Conservation (phyloP, 1,284 basidiomycete species). For the Golubevia sp. region DNA sequence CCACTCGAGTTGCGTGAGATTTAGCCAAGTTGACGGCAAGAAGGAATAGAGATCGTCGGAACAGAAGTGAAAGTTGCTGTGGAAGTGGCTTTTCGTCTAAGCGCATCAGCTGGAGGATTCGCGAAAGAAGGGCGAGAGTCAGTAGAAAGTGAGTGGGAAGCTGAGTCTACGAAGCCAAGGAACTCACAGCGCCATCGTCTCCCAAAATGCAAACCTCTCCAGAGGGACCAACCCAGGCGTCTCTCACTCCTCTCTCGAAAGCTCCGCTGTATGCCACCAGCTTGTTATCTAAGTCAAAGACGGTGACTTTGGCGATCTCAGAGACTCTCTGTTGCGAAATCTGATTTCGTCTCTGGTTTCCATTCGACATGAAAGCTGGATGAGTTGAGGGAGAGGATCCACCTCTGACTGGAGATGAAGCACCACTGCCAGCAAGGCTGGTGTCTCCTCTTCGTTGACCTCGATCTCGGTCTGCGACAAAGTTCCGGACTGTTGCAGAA, state of each 20-base stretch:
- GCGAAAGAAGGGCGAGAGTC: neutral
- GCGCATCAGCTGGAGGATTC: constrained; percentile 13
- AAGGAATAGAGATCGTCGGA: constrained; percentile 43
- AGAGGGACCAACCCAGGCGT: neutral
- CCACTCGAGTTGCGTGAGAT: constrained; percentile 30
- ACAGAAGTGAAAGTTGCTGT: constrained; percentile 47
- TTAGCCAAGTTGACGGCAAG: constrained; percentile 46
- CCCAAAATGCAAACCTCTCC: constrained; percentile 41
- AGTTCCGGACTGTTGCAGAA: constrained; percentile 77
- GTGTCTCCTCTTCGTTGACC: neutral
- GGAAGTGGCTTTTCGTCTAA: constrained; percentile 45
- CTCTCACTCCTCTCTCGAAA: constrained; percentile 37
- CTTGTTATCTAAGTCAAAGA: constrained; percentile 93
- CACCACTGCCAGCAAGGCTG: neutral
- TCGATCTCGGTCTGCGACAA: constrained; percentile 62
- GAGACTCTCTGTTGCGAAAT: neutral
- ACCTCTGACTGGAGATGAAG: neutral
- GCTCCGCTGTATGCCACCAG: constrained; percentile 72
- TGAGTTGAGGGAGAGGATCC: neutral
- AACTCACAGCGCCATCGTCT: constrained; percentile 14
- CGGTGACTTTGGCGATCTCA: constrained; percentile 79
- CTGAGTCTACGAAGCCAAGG: neutral
- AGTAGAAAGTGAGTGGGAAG: neutral
- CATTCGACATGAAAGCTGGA: too few species aligned
- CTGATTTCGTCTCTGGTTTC: neutral